Evolutionary conservation across 1,284 basidiomycete genomes (phyloP), one percentile per base, ranked within the genome.

Genomic region (Exobasidium cylindrosporum): DNA sequence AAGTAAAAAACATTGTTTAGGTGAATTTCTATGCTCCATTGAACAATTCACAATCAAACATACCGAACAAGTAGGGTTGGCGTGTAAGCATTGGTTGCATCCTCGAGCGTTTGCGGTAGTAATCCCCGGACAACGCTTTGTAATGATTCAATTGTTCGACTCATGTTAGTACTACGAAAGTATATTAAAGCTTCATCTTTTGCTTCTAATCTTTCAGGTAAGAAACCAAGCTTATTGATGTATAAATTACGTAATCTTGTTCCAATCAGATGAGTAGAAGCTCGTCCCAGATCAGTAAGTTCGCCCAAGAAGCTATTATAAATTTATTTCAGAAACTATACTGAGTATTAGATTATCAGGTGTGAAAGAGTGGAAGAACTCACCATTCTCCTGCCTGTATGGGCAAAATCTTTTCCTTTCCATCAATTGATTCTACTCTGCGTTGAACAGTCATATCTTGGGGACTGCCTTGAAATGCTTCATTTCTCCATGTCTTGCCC

Each of bases 61-160:
- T 17, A 40, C 35, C 35, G 7, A 52, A 64, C 13, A 53, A 26
- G 0, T n/a, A 61, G 14, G n/a, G 45, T 28, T 46, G 60, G 29
- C 26, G 64, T 60, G 54, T 60, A 58, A 26, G 13, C 10, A 63
- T 61, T 21, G 54, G 54, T 2, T 31, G 59, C 10, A 21, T 11
- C 4, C n/a, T n/a, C 57, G 3, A 30, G 11, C 3, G 64, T 57
- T 13, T 64, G 54, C 7, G 66, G 62, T 13, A 73, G 58, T 7
- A 79, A 44, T 3, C 89, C 89, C 58, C 87, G 84, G 24, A 89
- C 83, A 45, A 90, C 83, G 69, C 91, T 86, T 70, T 90, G 87
- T 14, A 91, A 80, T 1, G 87, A 88, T 72, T 91, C 89, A 26
- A 88, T 86, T 4, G 90, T 92, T 35, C 90, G 84, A 1, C 87